Conservation (phyloP, 2,329 filamentous ascomycete genomes). For the Mycosphaerelloides madeirae region DNA sequence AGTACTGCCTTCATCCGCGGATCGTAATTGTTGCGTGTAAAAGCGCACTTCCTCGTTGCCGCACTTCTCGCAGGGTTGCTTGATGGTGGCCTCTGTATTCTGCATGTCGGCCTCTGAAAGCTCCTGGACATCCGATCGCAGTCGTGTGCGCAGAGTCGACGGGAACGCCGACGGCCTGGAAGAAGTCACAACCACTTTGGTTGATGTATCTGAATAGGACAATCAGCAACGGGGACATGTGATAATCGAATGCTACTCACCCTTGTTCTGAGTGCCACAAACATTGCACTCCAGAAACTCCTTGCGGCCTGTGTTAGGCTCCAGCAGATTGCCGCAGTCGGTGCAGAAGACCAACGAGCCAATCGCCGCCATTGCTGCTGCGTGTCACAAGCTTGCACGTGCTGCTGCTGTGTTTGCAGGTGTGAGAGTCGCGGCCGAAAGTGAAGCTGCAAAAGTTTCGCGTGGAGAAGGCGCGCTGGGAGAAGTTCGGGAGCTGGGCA, state of each 20-base stretch:
- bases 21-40: slow-evolving; percentile 77
- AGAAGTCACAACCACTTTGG: slow-evolving; percentile 70
- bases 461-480: not conserved
- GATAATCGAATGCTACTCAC: slow-evolving; percentile 41
- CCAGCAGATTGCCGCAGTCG: slow-evolving; percentile 85
- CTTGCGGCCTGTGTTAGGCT: slow-evolving; percentile 71
- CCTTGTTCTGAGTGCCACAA: slow-evolving; percentile 80
- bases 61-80: slow-evolving; percentile 73
- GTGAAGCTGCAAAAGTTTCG: slow-evolving; percentile 6
- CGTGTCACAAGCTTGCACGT: slow-evolving; percentile 19
- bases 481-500: not conserved
- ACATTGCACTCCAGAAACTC: slow-evolving; percentile 76
- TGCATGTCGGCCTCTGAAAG: slow-evolving; percentile 64
- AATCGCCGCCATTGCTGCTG: slow-evolving; percentile 87
- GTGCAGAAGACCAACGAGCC: slow-evolving; percentile 90
- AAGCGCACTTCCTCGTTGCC: slow-evolving; percentile 77
- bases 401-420: slow-evolving; percentile 7
- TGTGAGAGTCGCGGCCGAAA: not conserved
- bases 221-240: slow-evolving; percentile 1
- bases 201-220: slow-evolving; percentile 60
- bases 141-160: slow-evolving; percentile 77
- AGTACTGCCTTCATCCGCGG: slow-evolving; percentile 92
- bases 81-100: slow-evolving; percentile 61
- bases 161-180: slow-evolving; percentile 92
- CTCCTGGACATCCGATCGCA: slow-evolving; percentile 73